These are phyloP conservation scores for Primulina eburnea DNA, from an alignment of 257 asterid genomes.

Conservation along the genomic window DNA sequence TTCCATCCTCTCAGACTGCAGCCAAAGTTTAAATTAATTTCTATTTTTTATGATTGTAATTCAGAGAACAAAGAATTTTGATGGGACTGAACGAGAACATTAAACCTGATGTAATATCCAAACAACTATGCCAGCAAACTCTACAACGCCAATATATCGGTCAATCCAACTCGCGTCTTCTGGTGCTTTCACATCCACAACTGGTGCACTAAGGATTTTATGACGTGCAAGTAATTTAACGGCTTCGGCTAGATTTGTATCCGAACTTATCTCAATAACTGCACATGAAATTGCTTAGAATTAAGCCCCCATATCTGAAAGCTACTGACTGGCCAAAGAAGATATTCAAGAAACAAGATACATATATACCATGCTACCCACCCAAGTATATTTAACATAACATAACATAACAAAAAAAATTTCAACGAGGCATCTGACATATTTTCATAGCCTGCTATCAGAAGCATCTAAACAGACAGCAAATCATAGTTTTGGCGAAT, in stretches of 20 bases:
- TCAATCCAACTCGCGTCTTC: constrained; percentile 98
- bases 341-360: background rate
- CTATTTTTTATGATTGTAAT: background rate
- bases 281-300: constrained; percentile 16
- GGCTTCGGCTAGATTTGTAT: constrained; percentile 79
- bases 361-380: background rate
- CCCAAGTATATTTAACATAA: background rate
- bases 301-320: background rate
- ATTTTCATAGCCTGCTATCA: background rate
- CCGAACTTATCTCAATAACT: constrained; percentile 86
- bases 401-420: too few relatives aligned
- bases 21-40: background rate
- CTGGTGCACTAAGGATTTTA: constrained; percentile 81
- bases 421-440: background rate
- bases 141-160: constrained; percentile 86
- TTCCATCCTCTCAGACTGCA: constrained; percentile 92
- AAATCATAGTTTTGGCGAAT: background rate
- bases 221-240: constrained; percentile 72
- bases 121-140: constrained; percentile 96
- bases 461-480: background rate
- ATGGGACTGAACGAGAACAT: background rate
- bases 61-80: background rate
- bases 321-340: background rate
- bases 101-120: constrained; percentile 94
- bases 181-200: constrained; percentile 83